phyloP scores from a whole-genome alignment of 768 basidiomycete genomes.

The Termitomyces sp. region DNA sequence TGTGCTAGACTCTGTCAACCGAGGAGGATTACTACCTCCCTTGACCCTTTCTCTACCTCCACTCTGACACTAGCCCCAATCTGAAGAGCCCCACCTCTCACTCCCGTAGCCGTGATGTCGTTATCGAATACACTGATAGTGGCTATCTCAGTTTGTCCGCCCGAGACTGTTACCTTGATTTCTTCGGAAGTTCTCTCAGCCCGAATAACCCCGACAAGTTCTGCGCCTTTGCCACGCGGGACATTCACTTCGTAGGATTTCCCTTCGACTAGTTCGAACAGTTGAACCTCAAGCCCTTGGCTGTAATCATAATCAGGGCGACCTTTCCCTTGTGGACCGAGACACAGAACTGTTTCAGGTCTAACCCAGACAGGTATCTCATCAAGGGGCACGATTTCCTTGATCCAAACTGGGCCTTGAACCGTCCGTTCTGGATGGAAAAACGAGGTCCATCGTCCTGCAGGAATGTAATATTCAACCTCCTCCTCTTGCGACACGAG shows the following conservation, averaged over 20 bases:
- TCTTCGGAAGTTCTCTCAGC: slow-evolving; percentile 26
- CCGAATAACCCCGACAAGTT: slow-evolving; percentile 35
- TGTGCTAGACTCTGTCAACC: neutral
- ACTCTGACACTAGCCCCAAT: slow-evolving; percentile 6
- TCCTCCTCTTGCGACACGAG: slow-evolving; percentile 49
- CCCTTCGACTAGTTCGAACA: slow-evolving; percentile 48
- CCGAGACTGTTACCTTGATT: slow-evolving; percentile 21
- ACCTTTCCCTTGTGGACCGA: slow-evolving; percentile 46
- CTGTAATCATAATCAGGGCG: slow-evolving; percentile 60
- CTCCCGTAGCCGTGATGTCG: slow-evolving; percentile 9
- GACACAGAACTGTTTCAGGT: slow-evolving; percentile 46
- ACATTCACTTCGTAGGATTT: slow-evolving; percentile 31
- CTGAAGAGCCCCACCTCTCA: slow-evolving; percentile 9
- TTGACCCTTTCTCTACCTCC: slow-evolving; percentile 13
- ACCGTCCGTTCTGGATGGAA: slow-evolving; percentile 48
- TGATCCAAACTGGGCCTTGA: slow-evolving; percentile 57
- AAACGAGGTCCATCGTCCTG: slow-evolving; percentile 56
- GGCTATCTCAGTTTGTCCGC: slow-evolving; percentile 14
- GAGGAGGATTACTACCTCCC: slow-evolving; percentile 11
- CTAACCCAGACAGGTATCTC: slow-evolving; percentile 65
- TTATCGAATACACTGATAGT: slow-evolving; percentile 10
- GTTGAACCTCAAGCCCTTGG: slow-evolving; percentile 40
- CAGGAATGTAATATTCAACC: slow-evolving; percentile 54
- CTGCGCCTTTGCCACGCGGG: slow-evolving; percentile 33
- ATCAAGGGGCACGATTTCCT: slow-evolving; percentile 55